Conservation (phyloP, 345 rosid genomes). For the Linum trigynum region DNA sequence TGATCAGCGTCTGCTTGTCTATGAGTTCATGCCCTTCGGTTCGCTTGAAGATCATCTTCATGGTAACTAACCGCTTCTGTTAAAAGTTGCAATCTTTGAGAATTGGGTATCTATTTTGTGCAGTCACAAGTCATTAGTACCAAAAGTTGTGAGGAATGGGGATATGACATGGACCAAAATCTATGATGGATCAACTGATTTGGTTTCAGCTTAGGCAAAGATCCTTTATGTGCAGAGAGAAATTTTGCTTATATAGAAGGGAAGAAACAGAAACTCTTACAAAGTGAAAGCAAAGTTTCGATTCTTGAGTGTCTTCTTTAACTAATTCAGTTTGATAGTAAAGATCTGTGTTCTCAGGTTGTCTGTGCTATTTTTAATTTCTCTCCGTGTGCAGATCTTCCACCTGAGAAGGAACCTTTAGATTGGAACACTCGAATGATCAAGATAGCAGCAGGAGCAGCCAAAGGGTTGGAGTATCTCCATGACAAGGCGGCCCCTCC, state of each 20-base stretch:
- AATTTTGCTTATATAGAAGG: not conserved
- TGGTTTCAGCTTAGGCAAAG: not conserved
- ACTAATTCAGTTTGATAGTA: not conserved
- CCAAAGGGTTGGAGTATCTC: conserved; percentile 86
- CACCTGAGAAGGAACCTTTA: conserved; percentile 81
- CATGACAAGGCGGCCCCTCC: conserved; percentile 96
- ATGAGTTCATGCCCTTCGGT: conserved; percentile 94
- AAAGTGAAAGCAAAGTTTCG: not conserved
- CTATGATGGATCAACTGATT: not conserved
- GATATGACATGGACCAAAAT: not conserved
- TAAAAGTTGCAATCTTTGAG: too few species aligned
- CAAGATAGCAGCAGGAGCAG: conserved; percentile 97
- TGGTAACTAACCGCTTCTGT: conserved; percentile 34
- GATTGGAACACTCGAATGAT: conserved; percentile 98
- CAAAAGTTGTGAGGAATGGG: not conserved
- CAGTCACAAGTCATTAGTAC: too few species aligned
- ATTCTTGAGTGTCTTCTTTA: not conserved
- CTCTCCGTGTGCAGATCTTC: conserved; percentile 45
- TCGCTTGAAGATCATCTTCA: conserved; percentile 98
- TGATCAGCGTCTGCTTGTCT: conserved; percentile 94
- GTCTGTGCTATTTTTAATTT: not conserved
- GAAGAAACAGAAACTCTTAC: not conserved
- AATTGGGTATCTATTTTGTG: too few species aligned
- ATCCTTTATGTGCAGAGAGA: not conserved
- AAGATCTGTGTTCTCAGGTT: not conserved